phyloP scores from a whole-genome alignment of 202 grass and related monocot species.

The Schoenoplectus tabernaemontani region DNA sequence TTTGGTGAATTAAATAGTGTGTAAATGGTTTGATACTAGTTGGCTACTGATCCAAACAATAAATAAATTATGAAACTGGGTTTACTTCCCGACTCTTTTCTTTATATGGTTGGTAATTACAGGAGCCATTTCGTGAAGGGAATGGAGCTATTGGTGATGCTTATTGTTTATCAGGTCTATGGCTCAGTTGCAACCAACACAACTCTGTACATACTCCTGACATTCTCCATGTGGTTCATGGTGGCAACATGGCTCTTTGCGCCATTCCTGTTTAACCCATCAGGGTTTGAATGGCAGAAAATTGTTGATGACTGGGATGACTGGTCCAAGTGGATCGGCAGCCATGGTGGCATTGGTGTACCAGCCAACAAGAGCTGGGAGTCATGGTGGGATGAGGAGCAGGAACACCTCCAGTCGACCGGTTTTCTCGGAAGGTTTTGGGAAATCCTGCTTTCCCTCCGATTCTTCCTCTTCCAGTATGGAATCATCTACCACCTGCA shows the following conservation, averaged over 20 bases:
- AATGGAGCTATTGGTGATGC: conserved; percentile 54
- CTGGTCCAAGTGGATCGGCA: conserved; percentile 74
- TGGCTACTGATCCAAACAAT: neutral
- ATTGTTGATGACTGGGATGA: conserved; percentile 91
- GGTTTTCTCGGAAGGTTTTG: conserved; percentile 59
- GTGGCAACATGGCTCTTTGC: conserved; percentile 79
- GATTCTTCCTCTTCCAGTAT: conserved; percentile 91
- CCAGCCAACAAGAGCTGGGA: conserved; percentile 94
- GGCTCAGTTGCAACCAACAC: conserved; percentile 50
- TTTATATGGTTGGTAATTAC: conserved; percentile 1
- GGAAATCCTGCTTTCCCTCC: conserved; percentile 63
- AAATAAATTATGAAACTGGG: neutral
- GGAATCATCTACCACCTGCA: conserved; percentile 88
- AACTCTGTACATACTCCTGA: conserved; percentile 48
- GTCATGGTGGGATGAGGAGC: conserved; percentile 95
- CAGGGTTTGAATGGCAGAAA: conserved; percentile 89
- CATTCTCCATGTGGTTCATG: conserved; percentile 86
- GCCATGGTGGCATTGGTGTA: conserved; percentile 77
- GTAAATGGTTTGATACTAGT: neutral
- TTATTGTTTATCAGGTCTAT: conserved; percentile 53
- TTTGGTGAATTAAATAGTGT: neutral
- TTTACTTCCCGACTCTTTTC: neutral
- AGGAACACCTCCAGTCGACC: conserved; percentile 74
- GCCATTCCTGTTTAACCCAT: conserved; percentile 89
- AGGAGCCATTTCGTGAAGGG: conserved; percentile 76